Evolutionary conservation across 1,284 basidiomycete genomes (phyloP).

Genomic region (Moesziomyces parantarcticus): DNA sequence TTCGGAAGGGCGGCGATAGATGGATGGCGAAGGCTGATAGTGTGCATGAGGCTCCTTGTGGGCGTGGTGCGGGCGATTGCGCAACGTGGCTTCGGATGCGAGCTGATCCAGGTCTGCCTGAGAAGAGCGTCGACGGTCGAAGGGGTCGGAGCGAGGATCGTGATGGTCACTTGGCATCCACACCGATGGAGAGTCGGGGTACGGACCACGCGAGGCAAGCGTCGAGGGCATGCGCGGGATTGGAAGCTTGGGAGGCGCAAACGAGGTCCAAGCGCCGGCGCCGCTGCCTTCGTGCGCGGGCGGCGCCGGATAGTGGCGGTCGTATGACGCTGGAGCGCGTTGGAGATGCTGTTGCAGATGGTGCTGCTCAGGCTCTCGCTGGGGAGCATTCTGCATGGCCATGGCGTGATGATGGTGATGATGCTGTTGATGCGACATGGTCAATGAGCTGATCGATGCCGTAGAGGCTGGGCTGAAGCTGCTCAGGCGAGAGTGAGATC

Average conservation of each 20-base stretch:
- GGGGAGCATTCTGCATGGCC: neutral
- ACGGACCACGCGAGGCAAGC: neutral
- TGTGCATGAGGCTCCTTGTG: constrained; percentile 2
- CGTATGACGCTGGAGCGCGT: constrained; percentile 7
- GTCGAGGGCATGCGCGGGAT: constrained; percentile 10
- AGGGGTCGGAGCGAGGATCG: constrained; percentile 1
- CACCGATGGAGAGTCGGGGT: constrained; percentile 2
- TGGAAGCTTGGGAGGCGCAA: constrained; percentile 23
- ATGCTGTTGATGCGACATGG: constrained; percentile 9
- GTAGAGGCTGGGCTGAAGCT: neutral
- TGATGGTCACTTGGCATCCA: neutral
- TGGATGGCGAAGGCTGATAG: constrained; percentile 2
- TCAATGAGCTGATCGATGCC: neutral
- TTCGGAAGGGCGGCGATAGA: constrained; percentile 11
- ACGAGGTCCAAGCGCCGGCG: constrained; percentile 5
- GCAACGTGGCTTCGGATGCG: neutral
- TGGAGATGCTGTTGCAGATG: constrained; percentile 1
- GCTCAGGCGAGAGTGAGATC: neutral
- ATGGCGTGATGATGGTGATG: constrained; percentile 1
- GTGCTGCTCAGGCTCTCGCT: constrained; percentile 8
- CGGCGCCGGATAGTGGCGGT: neutral
- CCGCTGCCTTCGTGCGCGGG: neutral
- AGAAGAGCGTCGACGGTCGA: constrained; percentile 6
- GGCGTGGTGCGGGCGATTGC: neutral
- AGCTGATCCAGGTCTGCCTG: neutral